A percentile compares a stretch with the other conserved stretches of the same genome.
phyloP scores from a whole-genome alignment of 306 rosid genomes.

The Macrotyloma uniflorum region DNA sequence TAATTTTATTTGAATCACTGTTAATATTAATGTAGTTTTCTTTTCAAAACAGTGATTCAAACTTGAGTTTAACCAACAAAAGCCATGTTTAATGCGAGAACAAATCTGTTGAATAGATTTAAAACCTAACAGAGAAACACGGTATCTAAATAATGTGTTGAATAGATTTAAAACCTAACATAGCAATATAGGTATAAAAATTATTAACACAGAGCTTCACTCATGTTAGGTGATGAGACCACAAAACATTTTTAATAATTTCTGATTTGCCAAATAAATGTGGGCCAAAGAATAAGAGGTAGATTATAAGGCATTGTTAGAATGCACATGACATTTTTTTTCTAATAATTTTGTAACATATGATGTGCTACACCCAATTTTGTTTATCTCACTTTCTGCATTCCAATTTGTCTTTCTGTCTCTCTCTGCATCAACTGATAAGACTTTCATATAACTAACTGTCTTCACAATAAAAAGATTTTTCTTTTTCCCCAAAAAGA shows the following conservation, averaged over 20 bases:
- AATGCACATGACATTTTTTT: not conserved
- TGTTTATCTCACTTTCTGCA: not conserved
- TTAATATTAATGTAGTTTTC: too few species aligned
- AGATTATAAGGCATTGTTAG: not conserved
- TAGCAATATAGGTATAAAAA: not conserved
- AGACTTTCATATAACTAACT: not conserved
- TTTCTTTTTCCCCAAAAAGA: too few species aligned
- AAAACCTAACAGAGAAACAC: not conserved
- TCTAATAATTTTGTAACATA: not conserved
- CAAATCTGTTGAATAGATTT: conserved; percentile 1
- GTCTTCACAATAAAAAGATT: not conserved
- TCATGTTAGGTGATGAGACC: not conserved
- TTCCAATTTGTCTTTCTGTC: conserved; percentile 8
- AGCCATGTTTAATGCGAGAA: not conserved
- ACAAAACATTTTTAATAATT: not conserved
- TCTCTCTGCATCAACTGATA: not conserved
- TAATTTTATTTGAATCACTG: too few species aligned
- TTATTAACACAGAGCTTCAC: not conserved
- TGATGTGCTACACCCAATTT: not conserved
- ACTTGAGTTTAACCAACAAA: not conserved
- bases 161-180: conserved; percentile 14
- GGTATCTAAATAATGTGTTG: not conserved
- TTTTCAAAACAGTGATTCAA: too few species aligned
- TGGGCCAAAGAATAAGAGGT: not conserved
- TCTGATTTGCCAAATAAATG: conserved; percentile 11